Percentiles rank a stretch among this genome's conserved stretches.
Evolutionary conservation across 2,329 filamentous ascomycete species (phyloP).

Genomic region (Aspergillus pseudotamarii): DNA sequence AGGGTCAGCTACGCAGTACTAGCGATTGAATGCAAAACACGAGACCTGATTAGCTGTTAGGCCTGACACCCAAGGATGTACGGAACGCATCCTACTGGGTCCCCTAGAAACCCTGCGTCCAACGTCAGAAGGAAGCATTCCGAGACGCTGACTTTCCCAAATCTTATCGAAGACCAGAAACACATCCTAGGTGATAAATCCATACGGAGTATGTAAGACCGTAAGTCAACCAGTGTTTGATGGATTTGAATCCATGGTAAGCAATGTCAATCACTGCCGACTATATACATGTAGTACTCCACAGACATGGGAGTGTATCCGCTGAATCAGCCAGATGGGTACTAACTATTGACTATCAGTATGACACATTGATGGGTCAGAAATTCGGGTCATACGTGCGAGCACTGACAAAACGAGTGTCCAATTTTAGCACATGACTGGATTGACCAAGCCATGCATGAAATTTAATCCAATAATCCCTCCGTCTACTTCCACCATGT

Average conservation of each 20-base stretch:
- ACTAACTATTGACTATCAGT: neutral
- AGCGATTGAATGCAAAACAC: neutral
- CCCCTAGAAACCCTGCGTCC: neutral
- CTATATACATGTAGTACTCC: neutral
- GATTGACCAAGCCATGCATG: neutral
- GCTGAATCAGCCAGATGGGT: neutral
- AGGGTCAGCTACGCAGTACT: neutral
- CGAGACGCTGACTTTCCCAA: neutral
- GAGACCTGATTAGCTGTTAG: neutral
- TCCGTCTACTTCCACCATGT: neutral
- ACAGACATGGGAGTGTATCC: neutral
- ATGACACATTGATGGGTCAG: neutral
- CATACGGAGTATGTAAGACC: neutral
- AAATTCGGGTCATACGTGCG: neutral
- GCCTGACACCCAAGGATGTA: neutral
- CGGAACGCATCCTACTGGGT: conserved; percentile 2
- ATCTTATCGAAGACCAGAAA: neutral
- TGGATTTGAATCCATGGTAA: neutral
- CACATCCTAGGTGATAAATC: neutral
- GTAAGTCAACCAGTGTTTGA: neutral
- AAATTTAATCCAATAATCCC: neutral
- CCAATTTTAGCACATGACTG: neutral
- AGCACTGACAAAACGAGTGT: conserved; percentile 1
- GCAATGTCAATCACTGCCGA: neutral
- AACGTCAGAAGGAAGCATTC: neutral